phyloP scores from a whole-genome alignment of 2,329 filamentous ascomycete genomes.

The Phyllosticta paracitricarpa region DNA sequence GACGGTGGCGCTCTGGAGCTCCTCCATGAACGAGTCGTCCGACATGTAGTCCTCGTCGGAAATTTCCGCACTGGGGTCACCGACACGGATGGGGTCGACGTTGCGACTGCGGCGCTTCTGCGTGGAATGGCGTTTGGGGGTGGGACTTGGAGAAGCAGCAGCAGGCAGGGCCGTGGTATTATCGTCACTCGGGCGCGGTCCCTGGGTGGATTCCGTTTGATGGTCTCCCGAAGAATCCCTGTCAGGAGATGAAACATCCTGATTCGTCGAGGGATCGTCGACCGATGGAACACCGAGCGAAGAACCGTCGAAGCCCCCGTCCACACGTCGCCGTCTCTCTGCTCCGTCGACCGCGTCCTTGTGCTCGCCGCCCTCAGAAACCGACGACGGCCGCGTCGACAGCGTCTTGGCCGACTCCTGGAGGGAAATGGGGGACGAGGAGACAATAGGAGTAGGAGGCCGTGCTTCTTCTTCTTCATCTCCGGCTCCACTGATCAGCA shows the following conservation, averaged over 20 bases:
- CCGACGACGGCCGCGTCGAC: slow-evolving; percentile 29
- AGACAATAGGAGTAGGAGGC: slow-evolving; percentile 20
- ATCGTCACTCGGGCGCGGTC: slow-evolving; percentile 4
- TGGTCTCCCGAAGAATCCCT: slow-evolving; percentile 10
- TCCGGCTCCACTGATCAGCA: slow-evolving; percentile 30
- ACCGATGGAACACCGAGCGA: slow-evolving; percentile 9
- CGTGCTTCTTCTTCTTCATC: slow-evolving; percentile 26
- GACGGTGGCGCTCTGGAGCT: slow-evolving; percentile 70
- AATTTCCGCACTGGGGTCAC: slow-evolving; percentile 5
- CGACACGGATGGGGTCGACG: slow-evolving; percentile 7
- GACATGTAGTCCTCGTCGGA: slow-evolving; percentile 42
- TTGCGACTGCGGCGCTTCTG: slow-evolving; percentile 8
- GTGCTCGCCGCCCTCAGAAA: slow-evolving; percentile 27
- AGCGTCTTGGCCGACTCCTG: slow-evolving; percentile 27
- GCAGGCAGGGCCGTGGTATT: slow-evolving; percentile 7
- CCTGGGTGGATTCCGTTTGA: slow-evolving; percentile 8
- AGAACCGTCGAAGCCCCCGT: background rate
- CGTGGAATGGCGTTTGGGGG: slow-evolving; percentile 9
- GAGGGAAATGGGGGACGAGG: slow-evolving; percentile 28
- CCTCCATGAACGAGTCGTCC: slow-evolving; percentile 78
- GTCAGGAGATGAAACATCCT: slow-evolving; percentile 11
- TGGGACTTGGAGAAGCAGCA: slow-evolving; percentile 2
- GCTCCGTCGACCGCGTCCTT: slow-evolving; percentile 16
- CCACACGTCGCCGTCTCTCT: slow-evolving; percentile 10
- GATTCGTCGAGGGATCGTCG: slow-evolving; percentile 4